A percentile compares a stretch with the other conserved stretches of the same genome.
Evolutionary conservation across 345 rosid species (phyloP).

Genomic region (Trapa bicornis): DNA sequence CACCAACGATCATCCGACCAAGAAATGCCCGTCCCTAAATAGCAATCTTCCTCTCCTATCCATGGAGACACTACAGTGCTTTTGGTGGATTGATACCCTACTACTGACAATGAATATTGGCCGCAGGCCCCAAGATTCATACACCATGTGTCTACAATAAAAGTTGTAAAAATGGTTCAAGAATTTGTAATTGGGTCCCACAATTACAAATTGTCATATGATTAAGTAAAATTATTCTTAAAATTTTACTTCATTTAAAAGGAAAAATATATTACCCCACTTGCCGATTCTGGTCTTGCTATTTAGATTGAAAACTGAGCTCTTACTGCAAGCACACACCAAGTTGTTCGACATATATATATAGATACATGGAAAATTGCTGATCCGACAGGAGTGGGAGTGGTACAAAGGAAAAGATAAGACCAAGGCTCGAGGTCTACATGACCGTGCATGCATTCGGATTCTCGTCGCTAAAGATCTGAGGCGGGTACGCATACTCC

Average conservation of each 20-base stretch:
- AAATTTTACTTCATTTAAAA: neutral
- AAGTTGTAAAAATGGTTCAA: no score
- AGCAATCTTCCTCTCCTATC: no score
- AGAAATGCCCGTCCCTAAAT: no score
- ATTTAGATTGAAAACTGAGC: neutral
- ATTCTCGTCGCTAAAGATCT: constrained; percentile 63
- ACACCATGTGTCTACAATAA: no score
- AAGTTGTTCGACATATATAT: neutral
- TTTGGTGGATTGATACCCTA: no score
- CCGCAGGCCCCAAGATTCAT: no score
- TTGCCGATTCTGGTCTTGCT: neutral
- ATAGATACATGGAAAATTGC: constrained; percentile 12
- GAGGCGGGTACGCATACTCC: constrained; percentile 31
- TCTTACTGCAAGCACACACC: neutral
- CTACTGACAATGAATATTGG: no score
- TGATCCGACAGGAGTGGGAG: neutral
- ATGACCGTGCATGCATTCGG: constrained; percentile 58
- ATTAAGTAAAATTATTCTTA: no score
- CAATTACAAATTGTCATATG: no score
- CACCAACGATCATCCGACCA: no score
- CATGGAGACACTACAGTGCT: no score
- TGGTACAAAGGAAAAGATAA: neutral
- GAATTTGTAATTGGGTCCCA: no score
- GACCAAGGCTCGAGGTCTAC: constrained; percentile 10
- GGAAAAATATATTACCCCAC: neutral